These are phyloP conservation scores for Primulina eburnea DNA, from an alignment of 257 asterid species.

Conservation along the genomic window DNA sequence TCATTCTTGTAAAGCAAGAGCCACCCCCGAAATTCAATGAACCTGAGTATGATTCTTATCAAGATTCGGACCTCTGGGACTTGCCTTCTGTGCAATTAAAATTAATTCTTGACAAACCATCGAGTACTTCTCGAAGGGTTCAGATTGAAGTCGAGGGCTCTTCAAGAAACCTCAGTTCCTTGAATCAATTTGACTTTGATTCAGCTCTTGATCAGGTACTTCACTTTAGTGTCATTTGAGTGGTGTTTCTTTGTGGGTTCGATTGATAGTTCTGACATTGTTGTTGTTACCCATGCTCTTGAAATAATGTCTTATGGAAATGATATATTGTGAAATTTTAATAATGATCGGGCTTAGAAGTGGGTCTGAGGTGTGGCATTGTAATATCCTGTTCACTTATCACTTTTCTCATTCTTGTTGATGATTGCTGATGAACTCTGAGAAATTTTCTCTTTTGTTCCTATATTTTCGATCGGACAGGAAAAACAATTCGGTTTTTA, in stretches of 20 bases:
- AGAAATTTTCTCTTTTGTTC: not conserved
- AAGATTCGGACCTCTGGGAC: conserved; percentile 89
- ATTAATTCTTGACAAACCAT: conserved; percentile 22
- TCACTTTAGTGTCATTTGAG: conserved; percentile 4
- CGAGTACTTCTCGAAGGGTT: conserved; percentile 18
- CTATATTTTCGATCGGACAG: too few species aligned
- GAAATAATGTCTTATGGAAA: not conserved
- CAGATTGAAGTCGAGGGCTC: conserved; percentile 38
- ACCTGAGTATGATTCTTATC: conserved; percentile 68
- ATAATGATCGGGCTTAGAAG: not conserved
- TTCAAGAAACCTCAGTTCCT: conserved; percentile 24
- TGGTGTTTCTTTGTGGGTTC: not conserved
- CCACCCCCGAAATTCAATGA: conserved; percentile 80
- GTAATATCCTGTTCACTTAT: not conserved
- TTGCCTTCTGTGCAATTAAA: conserved; percentile 57
- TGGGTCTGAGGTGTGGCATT: not conserved
- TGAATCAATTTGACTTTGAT: conserved; percentile 50
- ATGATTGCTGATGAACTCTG: not conserved
- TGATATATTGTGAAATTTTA: not conserved
- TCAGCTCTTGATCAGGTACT: conserved; percentile 61
- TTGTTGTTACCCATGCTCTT: too few species aligned
- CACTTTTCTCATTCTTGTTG: not conserved
- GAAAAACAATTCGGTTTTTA: not conserved
- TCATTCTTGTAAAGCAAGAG: conserved; percentile 57
- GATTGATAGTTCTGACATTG: not conserved